These are phyloP conservation scores for Termitomyces sp. DNA, from an alignment of 1,284 basidiomycete species.

Conservation along the genomic window DNA sequence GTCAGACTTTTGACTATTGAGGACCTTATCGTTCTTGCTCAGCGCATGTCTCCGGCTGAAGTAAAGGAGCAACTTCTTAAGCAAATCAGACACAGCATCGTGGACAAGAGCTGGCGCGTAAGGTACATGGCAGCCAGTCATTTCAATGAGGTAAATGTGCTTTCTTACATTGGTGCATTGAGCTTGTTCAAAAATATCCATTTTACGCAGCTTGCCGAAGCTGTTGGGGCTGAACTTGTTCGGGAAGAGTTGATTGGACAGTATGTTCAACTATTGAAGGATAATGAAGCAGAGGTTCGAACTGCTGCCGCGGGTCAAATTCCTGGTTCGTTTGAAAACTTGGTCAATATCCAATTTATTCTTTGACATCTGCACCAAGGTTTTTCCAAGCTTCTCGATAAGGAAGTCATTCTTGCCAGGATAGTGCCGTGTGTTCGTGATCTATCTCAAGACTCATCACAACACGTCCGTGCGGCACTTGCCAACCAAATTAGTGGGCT, in stretches of 20 bases:
- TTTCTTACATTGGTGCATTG: neutral
- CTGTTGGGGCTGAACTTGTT: constrained; percentile 87
- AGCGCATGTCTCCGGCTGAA: constrained; percentile 80
- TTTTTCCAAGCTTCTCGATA: constrained; percentile 92
- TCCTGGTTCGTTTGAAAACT: constrained; percentile 62
- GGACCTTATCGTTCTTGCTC: constrained; percentile 90
- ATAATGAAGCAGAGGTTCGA: constrained; percentile 98
- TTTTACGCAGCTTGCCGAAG: constrained; percentile 72
- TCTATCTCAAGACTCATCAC: constrained; percentile 89
- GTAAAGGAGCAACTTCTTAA: constrained; percentile 89
- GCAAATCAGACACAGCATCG: constrained; percentile 82
- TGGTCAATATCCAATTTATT: neutral
- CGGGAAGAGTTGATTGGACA: constrained; percentile 93
- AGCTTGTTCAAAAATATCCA: neutral
- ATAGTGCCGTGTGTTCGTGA: constrained; percentile 97
- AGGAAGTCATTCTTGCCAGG: constrained; percentile 89
- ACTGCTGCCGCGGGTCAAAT: constrained; percentile 96
- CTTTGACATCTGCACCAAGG: constrained; percentile 43
- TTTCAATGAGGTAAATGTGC: constrained; percentile 79
- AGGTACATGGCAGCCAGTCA: constrained; percentile 99
- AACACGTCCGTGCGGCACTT: constrained; percentile 95
- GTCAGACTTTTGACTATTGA: constrained; percentile 95
- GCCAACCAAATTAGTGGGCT: constrained; percentile 98
- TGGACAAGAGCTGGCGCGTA: constrained; percentile 98
- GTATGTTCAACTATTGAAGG: constrained; percentile 92